These are phyloP conservation scores for Coemansia erecta DNA, from an alignment of 192 early-diverging fungal genomes.

Conservation along the genomic window DNA sequence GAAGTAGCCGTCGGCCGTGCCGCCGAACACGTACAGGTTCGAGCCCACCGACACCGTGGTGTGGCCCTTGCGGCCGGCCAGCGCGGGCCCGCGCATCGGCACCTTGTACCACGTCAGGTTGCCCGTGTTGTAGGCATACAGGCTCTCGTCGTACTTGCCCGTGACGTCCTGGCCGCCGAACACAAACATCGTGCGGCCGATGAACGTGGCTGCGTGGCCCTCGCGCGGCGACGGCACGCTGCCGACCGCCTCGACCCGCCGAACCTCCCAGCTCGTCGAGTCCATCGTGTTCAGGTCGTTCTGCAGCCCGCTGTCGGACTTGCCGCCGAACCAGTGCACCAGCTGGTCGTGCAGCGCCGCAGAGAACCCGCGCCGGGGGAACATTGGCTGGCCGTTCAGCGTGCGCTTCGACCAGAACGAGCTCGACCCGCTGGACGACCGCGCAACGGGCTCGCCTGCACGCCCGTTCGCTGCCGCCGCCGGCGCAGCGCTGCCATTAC, in stretches of 20 bases:
- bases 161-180: slow-evolving; percentile 51
- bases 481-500: slow-evolving; percentile 8
- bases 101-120: slow-evolving; percentile 55
- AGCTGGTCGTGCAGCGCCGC: slow-evolving; percentile 38
- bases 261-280: slow-evolving; percentile 40
- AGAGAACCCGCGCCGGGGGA: slow-evolving; percentile 54
- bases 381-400: slow-evolving; percentile 28
- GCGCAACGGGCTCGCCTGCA: neutral
- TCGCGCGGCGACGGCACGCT: slow-evolving; percentile 41
- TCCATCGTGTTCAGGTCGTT: slow-evolving; percentile 47
- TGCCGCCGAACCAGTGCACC: slow-evolving; percentile 51
- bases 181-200: slow-evolving; percentile 56
- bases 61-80: slow-evolving; percentile 50
- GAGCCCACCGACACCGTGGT: slow-evolving; percentile 42
- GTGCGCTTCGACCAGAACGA: slow-evolving; percentile 47
- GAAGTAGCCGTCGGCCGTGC: slow-evolving; percentile 40
- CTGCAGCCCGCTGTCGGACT: slow-evolving; percentile 31
- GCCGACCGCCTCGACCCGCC: slow-evolving; percentile 25
- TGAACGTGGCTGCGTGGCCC: slow-evolving; percentile 51
- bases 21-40: slow-evolving; percentile 50
- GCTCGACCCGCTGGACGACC: slow-evolving; percentile 4
- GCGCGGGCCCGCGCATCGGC: slow-evolving; percentile 43
- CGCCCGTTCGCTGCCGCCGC: slow-evolving; percentile 2
- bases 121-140: slow-evolving; percentile 52
- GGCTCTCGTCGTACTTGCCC: slow-evolving; percentile 42